Percentiles rank a stretch among this genome's conserved stretches.
These are phyloP conservation scores for Malbranchea zuffiana DNA, from an alignment of 2,329 filamentous ascomycete species.

Conservation along the genomic window DNA sequence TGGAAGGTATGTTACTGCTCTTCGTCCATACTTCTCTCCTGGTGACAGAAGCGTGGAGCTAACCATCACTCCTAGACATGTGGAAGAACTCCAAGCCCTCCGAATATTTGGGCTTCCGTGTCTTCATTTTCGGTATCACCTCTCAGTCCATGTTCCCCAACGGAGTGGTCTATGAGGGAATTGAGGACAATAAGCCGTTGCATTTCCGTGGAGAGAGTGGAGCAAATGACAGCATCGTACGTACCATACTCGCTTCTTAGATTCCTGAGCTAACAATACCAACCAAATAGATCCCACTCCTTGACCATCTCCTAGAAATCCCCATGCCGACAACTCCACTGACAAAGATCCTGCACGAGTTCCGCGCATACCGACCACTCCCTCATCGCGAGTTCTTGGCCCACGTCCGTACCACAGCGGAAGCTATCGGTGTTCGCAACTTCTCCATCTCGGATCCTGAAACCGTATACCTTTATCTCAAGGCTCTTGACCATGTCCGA, in stretches of 20 bases:
- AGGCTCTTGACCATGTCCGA: slow-evolving; percentile 37
- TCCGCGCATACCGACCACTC: slow-evolving; percentile 76
- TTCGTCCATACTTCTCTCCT: slow-evolving; percentile 3
- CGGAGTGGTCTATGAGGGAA: slow-evolving; percentile 79
- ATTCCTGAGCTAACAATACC: background rate
- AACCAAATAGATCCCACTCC: slow-evolving; percentile 55
- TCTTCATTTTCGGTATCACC: slow-evolving; percentile 95
- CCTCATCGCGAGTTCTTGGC: slow-evolving; percentile 80
- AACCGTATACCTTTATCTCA: slow-evolving; percentile 35
- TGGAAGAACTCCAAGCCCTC: slow-evolving; percentile 77
- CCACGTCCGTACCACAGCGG: slow-evolving; percentile 49
- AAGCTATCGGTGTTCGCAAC: slow-evolving; percentile 35
- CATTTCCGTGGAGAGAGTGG: slow-evolving; percentile 86
- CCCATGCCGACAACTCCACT: slow-evolving; percentile 82
- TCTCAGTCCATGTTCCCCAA: slow-evolving; percentile 88
- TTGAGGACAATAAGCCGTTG: slow-evolving; percentile 58
- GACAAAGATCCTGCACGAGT: slow-evolving; percentile 78
- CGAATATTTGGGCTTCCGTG: slow-evolving; percentile 81
- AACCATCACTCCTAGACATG: slow-evolving; percentile 49
- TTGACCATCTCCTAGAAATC: slow-evolving; percentile 78
- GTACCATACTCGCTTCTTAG: slow-evolving; percentile 13
- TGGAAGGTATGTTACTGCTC: slow-evolving; percentile 51
- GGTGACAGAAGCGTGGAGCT: slow-evolving; percentile 2
- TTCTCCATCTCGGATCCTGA: slow-evolving; percentile 30
- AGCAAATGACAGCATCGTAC: slow-evolving; percentile 81